These are phyloP conservation scores for Beauveria australis DNA, from an alignment of 2,329 filamentous ascomycete genomes.

Conservation along the genomic window DNA sequence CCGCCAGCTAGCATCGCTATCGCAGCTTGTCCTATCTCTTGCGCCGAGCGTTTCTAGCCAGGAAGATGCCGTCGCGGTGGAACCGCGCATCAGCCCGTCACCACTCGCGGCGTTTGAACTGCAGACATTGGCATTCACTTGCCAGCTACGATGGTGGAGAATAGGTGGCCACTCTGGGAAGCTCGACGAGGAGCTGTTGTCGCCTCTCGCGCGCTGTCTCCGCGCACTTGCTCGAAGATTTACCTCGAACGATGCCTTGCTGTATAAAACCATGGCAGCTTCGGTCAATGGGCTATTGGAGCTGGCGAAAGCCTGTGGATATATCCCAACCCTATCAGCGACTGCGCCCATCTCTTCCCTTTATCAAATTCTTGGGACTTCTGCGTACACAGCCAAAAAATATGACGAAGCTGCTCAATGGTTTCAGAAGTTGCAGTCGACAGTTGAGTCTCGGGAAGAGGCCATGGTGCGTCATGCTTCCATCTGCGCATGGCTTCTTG, in stretches of 20 bases:
- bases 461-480: conserved; percentile 44
- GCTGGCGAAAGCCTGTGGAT: conserved; percentile 26
- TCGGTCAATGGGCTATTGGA: conserved; percentile 25
- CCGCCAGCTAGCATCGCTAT: conserved; percentile 58
- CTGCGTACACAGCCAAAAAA: conserved; percentile 37
- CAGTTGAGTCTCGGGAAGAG: conserved; percentile 31
- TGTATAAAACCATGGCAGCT: conserved; percentile 27
- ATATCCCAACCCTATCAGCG: conserved; percentile 27
- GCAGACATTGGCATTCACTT: conserved; percentile 54
- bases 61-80: conserved; percentile 48
- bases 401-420: conserved; percentile 47
- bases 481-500: conserved; percentile 45
- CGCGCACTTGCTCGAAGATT: conserved; percentile 51
- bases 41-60: conserved; percentile 58
- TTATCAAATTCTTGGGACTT: conserved; percentile 44
- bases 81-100: conserved; percentile 45
- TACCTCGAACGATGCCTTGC: conserved; percentile 26
- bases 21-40: conserved; percentile 56
- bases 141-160: conserved; percentile 58
- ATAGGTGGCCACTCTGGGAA: conserved; percentile 52
- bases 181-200: conserved; percentile 55
- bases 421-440: conserved; percentile 37
- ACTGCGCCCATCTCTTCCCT: conserved; percentile 38
- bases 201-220: conserved; percentile 56
- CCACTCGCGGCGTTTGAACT: conserved; percentile 53